These are phyloP conservation scores for Candida nanaspora DNA, from an alignment of 805 yeast genomes.

Conservation along the genomic window DNA sequence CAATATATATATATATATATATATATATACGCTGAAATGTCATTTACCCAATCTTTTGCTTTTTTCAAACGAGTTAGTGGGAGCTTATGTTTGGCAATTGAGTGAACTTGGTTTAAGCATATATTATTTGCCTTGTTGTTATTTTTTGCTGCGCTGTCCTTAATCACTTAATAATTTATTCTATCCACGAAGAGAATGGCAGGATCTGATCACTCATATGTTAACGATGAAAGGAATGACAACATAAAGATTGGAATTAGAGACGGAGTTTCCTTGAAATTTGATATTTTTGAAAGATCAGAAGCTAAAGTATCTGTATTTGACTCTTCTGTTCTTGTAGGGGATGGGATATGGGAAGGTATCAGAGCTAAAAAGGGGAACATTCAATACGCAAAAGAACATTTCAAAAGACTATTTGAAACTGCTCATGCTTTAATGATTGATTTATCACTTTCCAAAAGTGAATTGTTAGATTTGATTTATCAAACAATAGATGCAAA, in stretches of 20 bases:
- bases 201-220: conserved; percentile 4
- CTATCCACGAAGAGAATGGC: not conserved
- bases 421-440: conserved; percentile 5
- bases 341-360: conserved; percentile 10
- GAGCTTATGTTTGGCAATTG: too few species aligned
- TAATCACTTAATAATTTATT: too few species aligned
- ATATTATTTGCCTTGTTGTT: too few species aligned
- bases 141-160: too few species aligned
- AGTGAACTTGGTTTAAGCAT: too few species aligned
- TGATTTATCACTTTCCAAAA: conserved; percentile 2
- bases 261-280: conserved; percentile 6
- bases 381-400: conserved; percentile 6
- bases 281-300: conserved; percentile 3
- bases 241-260: conserved; percentile 7
- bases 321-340: conserved; percentile 8
- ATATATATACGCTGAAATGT: too few species aligned
- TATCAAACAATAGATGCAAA: conserved; percentile 7
- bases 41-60: too few species aligned
- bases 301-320: conserved; percentile 8
- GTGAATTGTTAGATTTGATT: conserved; percentile 2
- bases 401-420: conserved; percentile 6
- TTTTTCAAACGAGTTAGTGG: too few species aligned
- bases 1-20: too few species aligned
- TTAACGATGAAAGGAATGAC: conserved; percentile 6
- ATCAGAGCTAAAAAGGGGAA: conserved; percentile 3